phyloP scores from a whole-genome alignment of 2,329 filamentous ascomycete genomes.

The Chlorencoelia australis region DNA sequence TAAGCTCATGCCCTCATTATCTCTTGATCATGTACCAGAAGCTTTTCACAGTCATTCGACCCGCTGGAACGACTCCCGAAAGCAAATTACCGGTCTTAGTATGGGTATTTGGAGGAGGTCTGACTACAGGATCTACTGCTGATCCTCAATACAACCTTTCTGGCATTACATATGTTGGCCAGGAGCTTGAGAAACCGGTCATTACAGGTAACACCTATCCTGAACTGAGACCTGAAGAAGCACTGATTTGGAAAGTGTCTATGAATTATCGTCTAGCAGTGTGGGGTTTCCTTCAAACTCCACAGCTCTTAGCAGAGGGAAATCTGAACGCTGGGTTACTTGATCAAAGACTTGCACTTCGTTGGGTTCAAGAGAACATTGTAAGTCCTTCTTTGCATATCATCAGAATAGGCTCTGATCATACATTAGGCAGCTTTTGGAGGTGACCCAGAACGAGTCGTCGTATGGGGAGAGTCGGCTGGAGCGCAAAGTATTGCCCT shows the following conservation, averaged over 20 bases:
- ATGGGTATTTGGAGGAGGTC: slow-evolving; percentile 52
- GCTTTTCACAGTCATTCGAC: slow-evolving; percentile 30
- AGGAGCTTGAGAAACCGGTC: slow-evolving; percentile 41
- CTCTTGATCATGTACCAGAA: neutral
- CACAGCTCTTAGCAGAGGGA: slow-evolving; percentile 36
- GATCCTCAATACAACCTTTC: slow-evolving; percentile 55
- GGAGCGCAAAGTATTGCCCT: slow-evolving; percentile 45
- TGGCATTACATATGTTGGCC: slow-evolving; percentile 45
- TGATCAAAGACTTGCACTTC: slow-evolving; percentile 47
- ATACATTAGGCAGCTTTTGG: slow-evolving; percentile 34
- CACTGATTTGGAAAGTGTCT: slow-evolving; percentile 30
- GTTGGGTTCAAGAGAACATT: slow-evolving; percentile 49
- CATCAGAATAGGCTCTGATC: too few species aligned
- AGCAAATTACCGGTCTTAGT: slow-evolving; percentile 32
- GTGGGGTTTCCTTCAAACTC: slow-evolving; percentile 58
- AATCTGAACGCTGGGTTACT: slow-evolving; percentile 56
- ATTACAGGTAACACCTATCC: slow-evolving; percentile 30
- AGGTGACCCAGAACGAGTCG: slow-evolving; percentile 30
- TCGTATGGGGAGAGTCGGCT: slow-evolving; percentile 34
- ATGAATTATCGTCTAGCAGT: slow-evolving; percentile 54
- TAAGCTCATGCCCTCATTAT: slow-evolving; percentile 2
- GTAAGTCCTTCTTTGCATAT: too few species aligned
- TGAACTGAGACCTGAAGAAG: neutral
- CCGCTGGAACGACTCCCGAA: slow-evolving; percentile 25
- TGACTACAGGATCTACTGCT: slow-evolving; percentile 38